Evolutionary conservation across 2,329 filamentous ascomycete genomes (phyloP).

Genomic region (Colletotrichum theobromicola): DNA sequence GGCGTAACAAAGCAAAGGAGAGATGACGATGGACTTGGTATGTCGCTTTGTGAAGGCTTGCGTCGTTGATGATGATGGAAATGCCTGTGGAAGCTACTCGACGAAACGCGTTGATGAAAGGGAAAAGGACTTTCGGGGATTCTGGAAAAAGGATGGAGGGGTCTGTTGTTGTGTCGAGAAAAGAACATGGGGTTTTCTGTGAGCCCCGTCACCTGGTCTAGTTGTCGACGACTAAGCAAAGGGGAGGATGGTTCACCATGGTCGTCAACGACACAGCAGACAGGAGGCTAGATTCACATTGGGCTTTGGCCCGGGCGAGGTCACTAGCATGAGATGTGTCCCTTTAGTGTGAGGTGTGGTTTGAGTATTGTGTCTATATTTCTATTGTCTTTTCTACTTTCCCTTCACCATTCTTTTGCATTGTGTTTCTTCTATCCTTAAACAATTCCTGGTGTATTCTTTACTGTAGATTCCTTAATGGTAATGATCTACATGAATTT

Average conservation of each 20-base stretch:
- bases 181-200: background rate
- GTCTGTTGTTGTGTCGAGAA: background rate
- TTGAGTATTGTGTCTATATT: too few relatives aligned
- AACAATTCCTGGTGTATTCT: too few relatives aligned
- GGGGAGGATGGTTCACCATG: background rate
- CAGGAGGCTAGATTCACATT: rapidly evolving
- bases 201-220: background rate
- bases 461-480: too few relatives aligned
- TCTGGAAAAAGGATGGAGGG: background rate
- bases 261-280: background rate
- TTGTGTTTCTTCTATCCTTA: too few relatives aligned
- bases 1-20: background rate
- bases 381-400: too few relatives aligned
- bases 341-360: background rate
- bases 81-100: background rate
- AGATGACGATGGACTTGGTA: background rate
- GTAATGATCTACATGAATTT: too few relatives aligned
- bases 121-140: background rate
- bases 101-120: background rate
- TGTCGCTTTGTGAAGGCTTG: background rate
- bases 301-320: rapidly evolving
- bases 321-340: background rate
- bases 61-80: background rate
- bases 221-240: background rate
- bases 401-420: too few relatives aligned